Evolutionary conservation across 2,329 filamentous ascomycete genomes (phyloP).

Genomic region (Simplicillium sp.): DNA sequence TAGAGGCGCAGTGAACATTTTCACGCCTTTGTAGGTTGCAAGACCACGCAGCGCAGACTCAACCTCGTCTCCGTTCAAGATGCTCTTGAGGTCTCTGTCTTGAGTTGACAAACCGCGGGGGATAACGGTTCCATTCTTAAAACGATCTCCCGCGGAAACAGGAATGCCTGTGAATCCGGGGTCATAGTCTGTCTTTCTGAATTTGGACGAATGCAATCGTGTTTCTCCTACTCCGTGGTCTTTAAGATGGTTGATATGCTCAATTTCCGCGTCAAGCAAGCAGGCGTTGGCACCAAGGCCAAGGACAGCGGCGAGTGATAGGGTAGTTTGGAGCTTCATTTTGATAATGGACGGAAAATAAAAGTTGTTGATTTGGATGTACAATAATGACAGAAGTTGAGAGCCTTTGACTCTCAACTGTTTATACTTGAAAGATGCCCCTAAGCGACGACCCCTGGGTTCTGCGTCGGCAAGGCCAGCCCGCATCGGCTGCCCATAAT

Average conservation of each 20-base stretch:
- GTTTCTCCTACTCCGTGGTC: not conserved
- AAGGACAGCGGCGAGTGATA: slow-evolving; percentile 12
- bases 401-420: too few relatives aligned
- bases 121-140: slow-evolving; percentile 24
- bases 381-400: too few relatives aligned
- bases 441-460: too few relatives aligned
- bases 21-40: slow-evolving; percentile 26
- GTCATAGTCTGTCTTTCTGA: slow-evolving; percentile 6
- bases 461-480: too few relatives aligned
- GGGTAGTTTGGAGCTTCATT: slow-evolving; percentile 18
- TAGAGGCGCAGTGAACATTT: slow-evolving; percentile 30
- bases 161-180: slow-evolving; percentile 17
- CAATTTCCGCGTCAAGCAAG: slow-evolving; percentile 26
- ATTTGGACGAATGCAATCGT: slow-evolving; percentile 1
- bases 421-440: too few relatives aligned
- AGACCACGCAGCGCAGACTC: slow-evolving; percentile 32
- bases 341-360: too few relatives aligned
- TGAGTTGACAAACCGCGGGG: slow-evolving; percentile 22
- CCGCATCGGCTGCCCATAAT: too few relatives aligned
- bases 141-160: slow-evolving; percentile 32
- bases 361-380: too few relatives aligned
- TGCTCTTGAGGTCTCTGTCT: slow-evolving; percentile 26
- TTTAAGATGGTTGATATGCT: slow-evolving; percentile 8
- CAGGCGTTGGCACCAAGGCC: slow-evolving; percentile 18
- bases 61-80: slow-evolving; percentile 36